Percentiles rank a stretch among this genome's conserved stretches.
Evolutionary conservation across 768 basidiomycete genomes (phyloP).

Genomic region (Hortiboletus campestris): DNA sequence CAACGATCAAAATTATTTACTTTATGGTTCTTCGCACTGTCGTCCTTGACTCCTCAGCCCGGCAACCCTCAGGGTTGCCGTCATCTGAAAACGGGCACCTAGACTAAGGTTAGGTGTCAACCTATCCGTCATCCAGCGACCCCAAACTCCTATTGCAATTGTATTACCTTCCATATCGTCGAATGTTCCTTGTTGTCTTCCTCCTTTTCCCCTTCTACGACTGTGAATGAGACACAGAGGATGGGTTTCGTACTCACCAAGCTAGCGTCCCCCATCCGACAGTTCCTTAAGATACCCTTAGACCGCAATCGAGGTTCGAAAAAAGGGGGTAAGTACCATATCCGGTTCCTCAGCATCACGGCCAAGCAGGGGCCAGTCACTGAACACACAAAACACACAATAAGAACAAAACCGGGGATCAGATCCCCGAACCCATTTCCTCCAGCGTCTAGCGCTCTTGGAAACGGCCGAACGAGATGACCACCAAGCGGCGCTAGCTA

Average conservation of each 20-base stretch:
- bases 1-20: no score
- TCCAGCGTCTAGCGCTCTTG: slow-evolving; percentile 11
- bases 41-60: no score
- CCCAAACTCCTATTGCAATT: not conserved
- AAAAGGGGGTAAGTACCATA: slow-evolving; percentile 5
- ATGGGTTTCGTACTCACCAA: slow-evolving; percentile 13
- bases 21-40: no score
- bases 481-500: slow-evolving; percentile 11
- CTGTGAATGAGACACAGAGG: not conserved
- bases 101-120: not conserved
- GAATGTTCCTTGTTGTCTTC: not conserved
- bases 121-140: not conserved
- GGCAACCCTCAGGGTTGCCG: no score
- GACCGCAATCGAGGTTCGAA: not conserved
- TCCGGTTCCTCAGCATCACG: not conserved
- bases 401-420: not conserved
- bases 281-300: not conserved
- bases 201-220: not conserved
- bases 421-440: slow-evolving; percentile 5
- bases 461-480: slow-evolving; percentile 18
- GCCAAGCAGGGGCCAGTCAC: not conserved
- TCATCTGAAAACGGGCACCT: no score
- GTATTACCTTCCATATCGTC: not conserved
- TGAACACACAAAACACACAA: not conserved
- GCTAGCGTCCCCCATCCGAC: not conserved